These are phyloP conservation scores for Symbiodinium natans DNA, from an alignment of 73 alveolate genomes.

Conservation along the genomic window DNA sequence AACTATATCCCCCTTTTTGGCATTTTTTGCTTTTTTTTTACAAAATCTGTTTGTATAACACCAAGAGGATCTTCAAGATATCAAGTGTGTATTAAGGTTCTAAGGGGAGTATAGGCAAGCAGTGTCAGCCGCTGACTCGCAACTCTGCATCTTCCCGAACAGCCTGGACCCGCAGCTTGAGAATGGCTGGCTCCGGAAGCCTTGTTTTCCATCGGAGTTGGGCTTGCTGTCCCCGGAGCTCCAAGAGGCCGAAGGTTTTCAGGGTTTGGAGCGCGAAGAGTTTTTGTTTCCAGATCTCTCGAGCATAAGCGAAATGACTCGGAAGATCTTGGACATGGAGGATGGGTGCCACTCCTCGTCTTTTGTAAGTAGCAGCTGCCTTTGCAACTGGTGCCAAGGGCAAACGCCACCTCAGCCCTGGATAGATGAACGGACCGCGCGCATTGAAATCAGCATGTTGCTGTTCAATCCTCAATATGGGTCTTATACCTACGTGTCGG, in stretches of 20 bases:
- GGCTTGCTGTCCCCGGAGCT: not conserved
- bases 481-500: constrained; percentile 56
- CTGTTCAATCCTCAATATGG: constrained; percentile 63
- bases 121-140: not conserved
- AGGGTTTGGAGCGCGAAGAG: constrained; percentile 30
- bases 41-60: too few relatives aligned
- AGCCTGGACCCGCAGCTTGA: not conserved
- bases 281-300: constrained; percentile 37
- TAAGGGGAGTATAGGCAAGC: too few relatives aligned
- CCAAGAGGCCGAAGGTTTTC: constrained; percentile 32
- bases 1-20: too few relatives aligned
- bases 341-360: constrained; percentile 22
- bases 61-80: too few relatives aligned
- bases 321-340: constrained; percentile 39
- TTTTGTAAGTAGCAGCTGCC: not conserved
- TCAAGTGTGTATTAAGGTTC: too few relatives aligned
- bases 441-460: constrained; percentile 53
- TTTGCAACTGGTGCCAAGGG: constrained; percentile 44
- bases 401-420: constrained; percentile 13
- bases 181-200: constrained; percentile 29
- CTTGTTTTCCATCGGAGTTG: constrained; percentile 57
- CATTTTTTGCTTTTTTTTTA: too few relatives aligned
- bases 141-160: constrained; percentile 31
- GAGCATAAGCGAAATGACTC: not conserved
- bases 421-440: constrained; percentile 41